These are phyloP conservation scores for Aspergillus novofumigatus DNA, from an alignment of 2,329 filamentous ascomycete genomes.

Conservation along the genomic window DNA sequence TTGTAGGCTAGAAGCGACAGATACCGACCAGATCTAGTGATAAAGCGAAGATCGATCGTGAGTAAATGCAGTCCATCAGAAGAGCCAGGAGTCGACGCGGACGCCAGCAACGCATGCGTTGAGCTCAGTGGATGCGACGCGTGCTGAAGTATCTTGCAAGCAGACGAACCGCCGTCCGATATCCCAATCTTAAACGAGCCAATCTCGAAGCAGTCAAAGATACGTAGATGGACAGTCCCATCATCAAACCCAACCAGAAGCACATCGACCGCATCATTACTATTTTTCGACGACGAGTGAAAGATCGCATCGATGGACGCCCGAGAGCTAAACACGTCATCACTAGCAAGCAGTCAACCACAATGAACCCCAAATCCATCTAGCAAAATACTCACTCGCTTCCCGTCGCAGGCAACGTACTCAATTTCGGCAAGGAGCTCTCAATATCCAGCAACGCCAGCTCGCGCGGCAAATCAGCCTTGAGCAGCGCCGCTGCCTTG, in stretches of 20 bases:
- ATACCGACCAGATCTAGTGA: slow-evolving; percentile 69
- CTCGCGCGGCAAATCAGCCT: slow-evolving; percentile 64
- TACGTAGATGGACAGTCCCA: slow-evolving; percentile 69
- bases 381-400: slow-evolving; percentile 46
- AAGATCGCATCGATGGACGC: slow-evolving; percentile 68
- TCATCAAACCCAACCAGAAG: slow-evolving; percentile 70
- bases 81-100: slow-evolving; percentile 33
- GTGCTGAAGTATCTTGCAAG: slow-evolving; percentile 52
- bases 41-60: slow-evolving; percentile 78
- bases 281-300: slow-evolving; percentile 56
- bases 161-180: slow-evolving; percentile 33
- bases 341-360: slow-evolving; percentile 30
- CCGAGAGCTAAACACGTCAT: slow-evolving; percentile 64
- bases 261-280: slow-evolving; percentile 72
- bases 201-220: slow-evolving; percentile 81
- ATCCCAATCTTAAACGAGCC: slow-evolving; percentile 50
- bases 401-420: slow-evolving; percentile 62
- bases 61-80: slow-evolving; percentile 53
- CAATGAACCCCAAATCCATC: background rate
- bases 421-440: slow-evolving; percentile 70
- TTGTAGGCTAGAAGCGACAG: slow-evolving; percentile 81
- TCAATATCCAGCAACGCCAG: slow-evolving; percentile 73
- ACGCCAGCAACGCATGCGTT: slow-evolving; percentile 68
- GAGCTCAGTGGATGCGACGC: slow-evolving; percentile 68
- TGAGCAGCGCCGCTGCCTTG: slow-evolving; percentile 34